Evolutionary conservation across 495 filamentous ascomycete species (phyloP), one percentile per base, ranked within the genome.

Genomic region (Chaetomium fimeti): DNA sequence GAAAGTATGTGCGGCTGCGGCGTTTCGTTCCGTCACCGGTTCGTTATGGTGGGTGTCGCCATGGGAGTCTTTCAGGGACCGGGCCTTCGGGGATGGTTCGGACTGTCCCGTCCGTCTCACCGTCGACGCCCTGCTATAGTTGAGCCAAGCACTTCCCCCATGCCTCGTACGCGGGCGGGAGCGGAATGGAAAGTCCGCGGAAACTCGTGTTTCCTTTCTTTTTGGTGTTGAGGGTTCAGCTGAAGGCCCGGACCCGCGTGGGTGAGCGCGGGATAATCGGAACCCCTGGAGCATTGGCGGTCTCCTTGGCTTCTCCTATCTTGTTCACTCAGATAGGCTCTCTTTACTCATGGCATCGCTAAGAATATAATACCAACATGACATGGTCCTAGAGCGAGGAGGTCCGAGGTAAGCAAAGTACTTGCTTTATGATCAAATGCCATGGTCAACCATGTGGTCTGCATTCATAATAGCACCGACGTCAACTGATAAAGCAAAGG

Each of bases 111-210:
- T 27, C 9, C n/a, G 27, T 28, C 24, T 27, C 9, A 2, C 48
- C 24, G 4, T 51, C 36, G 22, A 57, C 36, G 55, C 55, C 55
- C 53, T 38, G 53, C 20, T 57, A 3, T 42, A 22, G 32, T 57
- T 42, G 12, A 57, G 36, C 36, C 38, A 20, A 42, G 32, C 16
- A 18, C 53, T 24, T 56, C 16, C 18, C 42, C 12, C 36, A 9
- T 24, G 36, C 20, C 5, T 36, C 3, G 32, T 36, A 25, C 24
- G 32, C 32, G 32, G 1, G 40, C 5, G 40, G 15, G 40, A 43
- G 13, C 4, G 13, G 15, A 16, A 13, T 5, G 11, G 16, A 43
- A 43, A 15, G 40, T 18, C 51, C 51, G 51, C 25, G 55, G 55
- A 57, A 57, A 27, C 32, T 16, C 7, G 2, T 24, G 22, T 38